Base-by-base conservation (phyloP, 2,329 filamentous ascomycete genomes). In the Colletotrichum liaoningense region DNA sequence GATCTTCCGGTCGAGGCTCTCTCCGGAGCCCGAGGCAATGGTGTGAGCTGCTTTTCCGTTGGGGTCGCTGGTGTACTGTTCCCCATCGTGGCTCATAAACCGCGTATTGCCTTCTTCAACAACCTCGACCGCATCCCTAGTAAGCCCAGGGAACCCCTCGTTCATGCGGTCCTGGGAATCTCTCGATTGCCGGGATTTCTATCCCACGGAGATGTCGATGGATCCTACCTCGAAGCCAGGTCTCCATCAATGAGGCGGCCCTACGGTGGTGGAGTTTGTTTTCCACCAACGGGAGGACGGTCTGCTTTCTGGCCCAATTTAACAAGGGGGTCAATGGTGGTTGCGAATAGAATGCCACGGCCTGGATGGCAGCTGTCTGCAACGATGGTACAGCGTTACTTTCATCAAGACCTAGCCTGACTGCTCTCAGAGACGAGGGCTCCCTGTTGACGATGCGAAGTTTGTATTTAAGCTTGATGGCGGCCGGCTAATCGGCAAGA, bases 391-490 rank as follows among this genome's bases (percentile, higher is more conserved):
- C 19, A 49, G 42, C 42, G 19, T 22, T 49, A 5, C 42, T 9
- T n/a, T 49, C 42, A 49, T n/a, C 42, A n/a, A 4, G 42, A 49
- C 42, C 7, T 49, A 22, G 42, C 8, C 42, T 49, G 42, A 22
- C 16, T 42, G 35, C 46, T 67, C 6, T 46, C 30, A 55, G n/a
- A 64, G 67, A 42, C 55, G 35, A 46, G 58, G 60, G 46, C 5
- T 57, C 55, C 55, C 8, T 52, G 26, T 60, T 60, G 38, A 33
- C 11, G 35, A 49, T 63, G 58, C 54, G 60, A 70, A 62, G 66
- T 57, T 65, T 64, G 60, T 73, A 70, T 70, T 73, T 73, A 73
- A 70, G 67, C 70, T 73, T 70, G 67, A 62, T 66, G 67, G 33
- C 22, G n/a, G 35, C 70, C 67, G 67, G 60, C 56, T 70, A 60